Base-by-base conservation (phyloP, 345 rosid species). In the Eutrema heterophyllum region DNA sequence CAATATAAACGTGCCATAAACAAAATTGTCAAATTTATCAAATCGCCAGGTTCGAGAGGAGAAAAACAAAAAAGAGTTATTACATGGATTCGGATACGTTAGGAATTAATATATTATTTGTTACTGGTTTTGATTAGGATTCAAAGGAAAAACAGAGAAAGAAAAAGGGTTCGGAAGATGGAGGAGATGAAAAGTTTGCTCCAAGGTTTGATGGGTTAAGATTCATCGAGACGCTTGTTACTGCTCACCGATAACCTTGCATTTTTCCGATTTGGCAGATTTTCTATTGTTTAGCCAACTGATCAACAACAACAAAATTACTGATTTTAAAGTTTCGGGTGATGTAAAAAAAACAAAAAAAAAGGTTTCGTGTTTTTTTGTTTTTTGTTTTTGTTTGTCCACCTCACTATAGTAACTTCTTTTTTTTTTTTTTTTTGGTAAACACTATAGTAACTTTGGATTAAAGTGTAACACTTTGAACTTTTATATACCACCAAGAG, bases 221-320 rank as follows among this genome's bases (percentile, higher is more conserved):
- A 74, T 93, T 91, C 79, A 91, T 93, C 8, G 97, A 91, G 79
- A 91, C 97, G n/a, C 84, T 93, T 81, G 78, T 93, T 57, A 93
- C 98, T 35, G 91, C 91, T 78, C 98, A 93, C 64, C 83, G 97
- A 80, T 93, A 64, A 85, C 51, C 12, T 56, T 35, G 6, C 77
- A 24, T 63, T 53, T 2, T 35, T 35, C 51, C 48, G 6, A 26
- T 44, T 63, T 72, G 16, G 5, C 52, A 4, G 43, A 6, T 46
- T 58, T 35, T 8, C 16, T 45, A 51, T 71, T 15, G 62, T 72
- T 62, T 21, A 14, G 26, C 70, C 64, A 21, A 43, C 44, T 54
- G 45, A 41, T 64, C 12, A 16, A 26, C 59, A 10, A 65, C 59
- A 33, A 53, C 39, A n/a, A 65, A 7, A 1, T 46, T 27, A 36